A percentile compares a stretch with the other conserved stretches of the same genome.
These are phyloP conservation scores for Saturnispora bothae DNA, from an alignment of 805 yeast species.

Conservation along the genomic window DNA sequence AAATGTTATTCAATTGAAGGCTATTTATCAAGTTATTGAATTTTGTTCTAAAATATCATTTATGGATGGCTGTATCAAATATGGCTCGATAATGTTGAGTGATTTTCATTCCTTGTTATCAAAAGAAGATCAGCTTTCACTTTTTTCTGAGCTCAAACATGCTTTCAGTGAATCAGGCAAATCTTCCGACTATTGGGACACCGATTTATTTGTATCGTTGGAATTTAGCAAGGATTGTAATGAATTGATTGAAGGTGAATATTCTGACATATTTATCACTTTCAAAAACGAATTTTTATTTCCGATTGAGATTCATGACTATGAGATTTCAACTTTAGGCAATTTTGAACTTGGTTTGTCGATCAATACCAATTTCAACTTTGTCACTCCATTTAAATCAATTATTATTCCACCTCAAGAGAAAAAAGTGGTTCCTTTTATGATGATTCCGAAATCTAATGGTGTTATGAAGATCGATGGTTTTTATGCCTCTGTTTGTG, in stretches of 20 bases:
- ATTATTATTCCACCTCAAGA: constrained; percentile 31
- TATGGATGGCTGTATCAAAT: constrained; percentile 31
- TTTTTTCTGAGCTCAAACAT: constrained; percentile 28
- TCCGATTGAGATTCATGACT: constrained; percentile 48
- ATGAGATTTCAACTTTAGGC: constrained; percentile 28
- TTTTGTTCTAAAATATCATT: constrained; percentile 46
- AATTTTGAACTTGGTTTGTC: constrained; percentile 18
- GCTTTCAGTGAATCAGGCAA: constrained; percentile 11
- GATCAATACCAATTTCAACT: constrained; percentile 4
- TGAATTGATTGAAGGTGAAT: constrained; percentile 48
- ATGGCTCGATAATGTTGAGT: constrained; percentile 45
- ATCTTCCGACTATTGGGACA: constrained; percentile 58
- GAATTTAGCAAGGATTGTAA: constrained; percentile 13
- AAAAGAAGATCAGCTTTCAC: constrained; percentile 43
- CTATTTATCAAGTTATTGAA: constrained; percentile 33
- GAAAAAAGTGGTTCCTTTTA: constrained; percentile 29
- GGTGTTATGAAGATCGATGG: constrained; percentile 45
- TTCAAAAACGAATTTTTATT: constrained; percentile 77
- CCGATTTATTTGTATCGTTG: constrained; percentile 31
- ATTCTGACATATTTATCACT: constrained; percentile 42
- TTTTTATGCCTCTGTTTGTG: constrained; percentile 38
- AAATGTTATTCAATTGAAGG: constrained; percentile 30
- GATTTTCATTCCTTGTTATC: constrained; percentile 45
- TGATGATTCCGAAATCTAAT: constrained; percentile 36
- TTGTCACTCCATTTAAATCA: constrained; percentile 17